Evolutionary conservation across 208 protist genomes (phyloP).

Genomic region (Naegleria fowleri): DNA sequence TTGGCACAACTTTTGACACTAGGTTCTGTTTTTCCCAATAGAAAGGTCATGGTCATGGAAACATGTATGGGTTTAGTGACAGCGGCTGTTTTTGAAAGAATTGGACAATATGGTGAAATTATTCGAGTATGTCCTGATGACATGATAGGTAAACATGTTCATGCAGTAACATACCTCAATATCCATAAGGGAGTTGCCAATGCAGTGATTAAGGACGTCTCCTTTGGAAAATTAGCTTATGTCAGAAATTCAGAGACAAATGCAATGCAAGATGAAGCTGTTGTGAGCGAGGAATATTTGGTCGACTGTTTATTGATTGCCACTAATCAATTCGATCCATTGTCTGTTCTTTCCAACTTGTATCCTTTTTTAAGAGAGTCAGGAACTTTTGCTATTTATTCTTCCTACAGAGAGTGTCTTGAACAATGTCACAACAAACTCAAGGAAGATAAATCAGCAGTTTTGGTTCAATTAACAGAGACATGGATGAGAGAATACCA

Average conservation of each 20-base stretch:
- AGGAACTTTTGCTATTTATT: conserved; percentile 24
- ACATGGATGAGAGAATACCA: conserved; percentile 86
- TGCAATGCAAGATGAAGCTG: no score
- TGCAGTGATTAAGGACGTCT: background rate
- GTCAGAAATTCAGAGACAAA: background rate
- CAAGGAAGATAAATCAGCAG: background rate
- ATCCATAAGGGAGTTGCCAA: no score
- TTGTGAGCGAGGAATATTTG: background rate
- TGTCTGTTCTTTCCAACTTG: background rate
- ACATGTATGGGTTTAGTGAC: conserved; percentile 11
- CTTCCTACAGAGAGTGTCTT: background rate
- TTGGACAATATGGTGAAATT: background rate
- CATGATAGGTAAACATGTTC: background rate
- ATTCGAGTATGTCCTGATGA: background rate
- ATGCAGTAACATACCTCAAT: background rate
- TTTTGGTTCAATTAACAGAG: conserved; percentile 54
- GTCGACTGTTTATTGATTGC: conserved; percentile 15
- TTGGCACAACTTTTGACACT: background rate
- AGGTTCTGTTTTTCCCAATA: background rate
- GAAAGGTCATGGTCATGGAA: background rate
- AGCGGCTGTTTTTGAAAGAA: background rate
- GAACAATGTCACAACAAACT: background rate
- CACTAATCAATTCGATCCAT: background rate
- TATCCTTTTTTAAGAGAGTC: background rate
- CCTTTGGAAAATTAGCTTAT: background rate